Base-by-base conservation (phyloP, 257 asterid species). In the Solanum pimpinellifolium region DNA sequence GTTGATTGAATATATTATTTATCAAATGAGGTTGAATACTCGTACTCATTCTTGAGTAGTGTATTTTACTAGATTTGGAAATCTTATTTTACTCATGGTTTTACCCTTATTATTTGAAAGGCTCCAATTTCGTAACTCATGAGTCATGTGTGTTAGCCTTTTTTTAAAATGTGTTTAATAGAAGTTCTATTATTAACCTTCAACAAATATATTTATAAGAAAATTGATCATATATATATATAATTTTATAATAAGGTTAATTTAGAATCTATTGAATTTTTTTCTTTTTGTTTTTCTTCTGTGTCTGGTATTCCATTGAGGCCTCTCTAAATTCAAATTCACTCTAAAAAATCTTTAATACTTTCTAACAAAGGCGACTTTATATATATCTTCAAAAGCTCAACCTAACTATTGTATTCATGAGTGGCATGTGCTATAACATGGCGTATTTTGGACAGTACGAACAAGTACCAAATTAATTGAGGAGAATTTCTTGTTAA, bases 281-380 rank as follows among this genome's bases (percentile, higher is more conserved):
- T 3, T 47, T 47, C 15, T 13, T 47, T 47, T 47, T 37, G 39
- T 37, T 37, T 4, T 0, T 0, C 20, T 4, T 0, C 0, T 2
- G 1, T 13, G 18, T 47, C 5, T 31, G 31, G 31, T 31, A 31
- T 31, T 2, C 3, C 31, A 31, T 31, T 31, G 31, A 31, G 31
- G 31, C 3, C 3, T 31, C 31, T 31, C 31, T 31, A 31, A 31
- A 31, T 31, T 31, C 3, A 31, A 31, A 31, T 31, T 2, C 31
- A 31, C 31, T 31, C 31, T 3, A 31, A 31, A 31, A 31, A 31
- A 31, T 31, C 31, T 31, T 31, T 31, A 2, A 31, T 31, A 31
- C 3, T 31, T 31, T 31, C 31, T 31, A 31, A 2, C 52, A 46
- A 46, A 46, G 5, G 7, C 18, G 18, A 47, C 18, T 12, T 16